Conservation (phyloP, 75 land plant genomes). For the Azolla pinnata region DNA sequence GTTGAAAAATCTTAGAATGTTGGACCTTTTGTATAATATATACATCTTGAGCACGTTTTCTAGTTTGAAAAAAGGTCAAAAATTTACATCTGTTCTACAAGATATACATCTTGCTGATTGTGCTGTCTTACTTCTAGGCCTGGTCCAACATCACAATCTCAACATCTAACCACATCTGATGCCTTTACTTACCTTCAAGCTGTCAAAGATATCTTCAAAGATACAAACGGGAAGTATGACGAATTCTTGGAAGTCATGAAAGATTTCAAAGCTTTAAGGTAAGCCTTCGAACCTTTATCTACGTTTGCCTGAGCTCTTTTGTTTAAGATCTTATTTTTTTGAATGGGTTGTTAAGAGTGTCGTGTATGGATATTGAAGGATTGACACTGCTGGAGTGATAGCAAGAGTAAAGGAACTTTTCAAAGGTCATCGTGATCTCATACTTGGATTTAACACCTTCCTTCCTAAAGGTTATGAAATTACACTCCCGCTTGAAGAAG, state of each 20-base stretch:
- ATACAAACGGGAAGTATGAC: conserved; percentile 73
- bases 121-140: background rate
- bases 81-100: background rate
- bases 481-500: conserved; percentile 64
- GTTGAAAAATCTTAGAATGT: no score
- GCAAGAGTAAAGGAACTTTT: conserved; percentile 85
- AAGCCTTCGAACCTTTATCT: background rate
- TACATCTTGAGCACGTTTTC: background rate
- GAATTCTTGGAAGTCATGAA: conserved; percentile 90
- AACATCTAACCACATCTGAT: conserved; percentile 74
- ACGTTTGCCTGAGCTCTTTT: background rate
- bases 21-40: background rate
- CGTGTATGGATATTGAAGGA: conserved; percentile 22
- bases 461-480: conserved; percentile 91
- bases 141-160: conserved; percentile 3
- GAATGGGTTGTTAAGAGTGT: background rate
- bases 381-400: conserved; percentile 82
- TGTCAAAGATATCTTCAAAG: conserved; percentile 82
- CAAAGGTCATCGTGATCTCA: conserved; percentile 66
- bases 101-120: background rate
- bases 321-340: background rate
- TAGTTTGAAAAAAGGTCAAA: background rate
- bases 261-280: conserved; percentile 91
- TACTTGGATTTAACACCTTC: conserved; percentile 92
- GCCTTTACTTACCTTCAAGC: conserved; percentile 72